Percentiles rank a stretch among this genome's conserved stretches.
Evolutionary conservation across 2,329 filamentous ascomycete species (phyloP).

Genomic region (Penicillium sp.): DNA sequence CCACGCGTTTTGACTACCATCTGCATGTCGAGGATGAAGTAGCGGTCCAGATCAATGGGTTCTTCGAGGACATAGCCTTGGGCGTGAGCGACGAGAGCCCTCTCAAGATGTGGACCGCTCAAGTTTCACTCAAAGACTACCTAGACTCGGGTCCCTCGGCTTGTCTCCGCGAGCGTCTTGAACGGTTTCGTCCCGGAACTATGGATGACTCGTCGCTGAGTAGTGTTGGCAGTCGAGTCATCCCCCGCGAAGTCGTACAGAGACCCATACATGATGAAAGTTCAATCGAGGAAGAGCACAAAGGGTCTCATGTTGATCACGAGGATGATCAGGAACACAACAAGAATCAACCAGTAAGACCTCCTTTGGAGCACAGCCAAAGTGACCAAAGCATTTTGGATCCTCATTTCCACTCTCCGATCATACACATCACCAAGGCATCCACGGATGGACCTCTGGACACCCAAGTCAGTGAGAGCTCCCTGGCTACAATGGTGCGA

Average conservation of each 20-base stretch:
- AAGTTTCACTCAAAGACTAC: constrained; percentile 41
- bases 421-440: constrained; percentile 28
- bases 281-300: neutral
- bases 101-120: constrained; percentile 30
- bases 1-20: constrained; percentile 37
- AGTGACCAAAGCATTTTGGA: constrained; percentile 17
- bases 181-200: constrained; percentile 19
- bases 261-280: constrained; percentile 1
- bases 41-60: constrained; percentile 54
- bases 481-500: constrained; percentile 9
- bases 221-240: constrained; percentile 25
- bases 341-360: constrained; percentile 11
- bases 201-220: constrained; percentile 28
- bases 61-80: constrained; percentile 57
- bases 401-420: constrained; percentile 16
- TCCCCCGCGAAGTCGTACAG: constrained; percentile 16
- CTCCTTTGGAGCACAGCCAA: constrained; percentile 18
- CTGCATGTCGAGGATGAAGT: constrained; percentile 50
- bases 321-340: neutral
- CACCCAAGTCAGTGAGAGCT: constrained; percentile 10
- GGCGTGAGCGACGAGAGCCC: constrained; percentile 41
- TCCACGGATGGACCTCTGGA: constrained; percentile 17
- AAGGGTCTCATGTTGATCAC: neutral
- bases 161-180: constrained; percentile 51
- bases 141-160: constrained; percentile 50